Evolutionary conservation across 2,329 filamentous ascomycete species (phyloP).

Genomic region (Botrytis squamosa): DNA sequence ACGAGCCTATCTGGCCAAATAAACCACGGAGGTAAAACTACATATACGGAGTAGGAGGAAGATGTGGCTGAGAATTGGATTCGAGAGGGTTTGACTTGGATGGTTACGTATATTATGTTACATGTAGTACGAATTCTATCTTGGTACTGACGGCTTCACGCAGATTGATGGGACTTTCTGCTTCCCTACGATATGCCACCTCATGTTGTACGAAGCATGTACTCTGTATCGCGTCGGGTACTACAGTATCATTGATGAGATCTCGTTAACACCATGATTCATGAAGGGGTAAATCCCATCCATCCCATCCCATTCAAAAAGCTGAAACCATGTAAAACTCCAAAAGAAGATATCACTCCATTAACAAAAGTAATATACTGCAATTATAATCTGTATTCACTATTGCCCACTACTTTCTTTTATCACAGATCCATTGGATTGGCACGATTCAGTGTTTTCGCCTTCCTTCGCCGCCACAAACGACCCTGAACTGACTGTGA

Average conservation of each 20-base stretch:
- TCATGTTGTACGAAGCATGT: not conserved
- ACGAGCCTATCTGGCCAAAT: not conserved
- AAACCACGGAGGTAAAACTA: not conserved
- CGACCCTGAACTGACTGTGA: not conserved
- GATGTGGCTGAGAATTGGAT: not conserved
- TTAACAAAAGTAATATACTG: not conserved
- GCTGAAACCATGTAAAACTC: not conserved
- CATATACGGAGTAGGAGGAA: not conserved
- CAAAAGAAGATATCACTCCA: not conserved
- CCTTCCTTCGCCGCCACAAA: not conserved
- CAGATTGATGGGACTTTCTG: not conserved
- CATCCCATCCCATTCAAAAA: not conserved
- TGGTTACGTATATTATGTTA: not conserved
- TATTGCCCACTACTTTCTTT: not conserved
- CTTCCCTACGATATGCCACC: not conserved
- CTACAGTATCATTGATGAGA: not conserved
- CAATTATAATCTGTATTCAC: not conserved
- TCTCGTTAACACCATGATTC: conserved; percentile 8
- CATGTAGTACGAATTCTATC: not conserved
- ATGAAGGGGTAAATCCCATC: conserved; percentile 4
- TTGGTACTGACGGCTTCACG: not conserved
- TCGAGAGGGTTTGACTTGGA: not conserved
- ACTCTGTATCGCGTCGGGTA: not conserved
- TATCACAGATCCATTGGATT: too few species aligned
- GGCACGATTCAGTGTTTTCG: not conserved